Base-by-base conservation (phyloP, 306 rosid genomes). In the Dalbergia cochinchinensis region DNA sequence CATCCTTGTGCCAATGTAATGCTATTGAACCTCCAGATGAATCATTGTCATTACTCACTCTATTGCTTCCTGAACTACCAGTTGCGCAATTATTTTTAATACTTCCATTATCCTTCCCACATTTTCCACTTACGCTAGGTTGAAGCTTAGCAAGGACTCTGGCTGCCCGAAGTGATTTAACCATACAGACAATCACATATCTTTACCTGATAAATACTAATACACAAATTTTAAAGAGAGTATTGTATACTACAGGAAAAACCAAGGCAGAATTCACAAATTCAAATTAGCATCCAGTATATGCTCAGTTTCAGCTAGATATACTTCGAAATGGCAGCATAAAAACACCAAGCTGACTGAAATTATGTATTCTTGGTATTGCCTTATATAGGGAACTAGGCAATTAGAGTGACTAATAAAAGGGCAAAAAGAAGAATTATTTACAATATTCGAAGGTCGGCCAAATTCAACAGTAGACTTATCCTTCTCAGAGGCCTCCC, bases 131-230 rank as follows among this genome's bases (percentile, higher is more conserved):
- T 78, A 85, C 88, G 82, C 77, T 71, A 4, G 66, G 83, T 67
- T 74, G 71, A 61, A 92, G 83, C 73, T 88, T 90, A 50, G 91
- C 86, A 22, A 86, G 76, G 78, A 89, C 72, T 73, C 67, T 89
- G n/a, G 89, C 84, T 1, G 94, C 94, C 94, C 90, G 86, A 71
- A 81, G 63, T 63, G 74, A 82, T 74, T 72, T 78, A 83, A 80
- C 16, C 69, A 75, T 69, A 78, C 33, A 66, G 65, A 68, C 65
- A 39, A 74, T 83, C 62, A 79, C 41, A 50, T 41, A 79, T 68
- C 61, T 65, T 44, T 53, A 82, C 34, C 42, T 53, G 78, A 57
- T 47, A 26, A 35, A 76, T 44, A 26, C 33, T 55, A 26, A 44
- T n/a, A n/a, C 65, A 8, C 54, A 80, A 22, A 44, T 18, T 51